A percentile compares a stretch with the other conserved stretches of the same genome.
phyloP scores from a whole-genome alignment of 2,329 filamentous ascomycete species.

The Parasarocladium wereldwijsianum region DNA sequence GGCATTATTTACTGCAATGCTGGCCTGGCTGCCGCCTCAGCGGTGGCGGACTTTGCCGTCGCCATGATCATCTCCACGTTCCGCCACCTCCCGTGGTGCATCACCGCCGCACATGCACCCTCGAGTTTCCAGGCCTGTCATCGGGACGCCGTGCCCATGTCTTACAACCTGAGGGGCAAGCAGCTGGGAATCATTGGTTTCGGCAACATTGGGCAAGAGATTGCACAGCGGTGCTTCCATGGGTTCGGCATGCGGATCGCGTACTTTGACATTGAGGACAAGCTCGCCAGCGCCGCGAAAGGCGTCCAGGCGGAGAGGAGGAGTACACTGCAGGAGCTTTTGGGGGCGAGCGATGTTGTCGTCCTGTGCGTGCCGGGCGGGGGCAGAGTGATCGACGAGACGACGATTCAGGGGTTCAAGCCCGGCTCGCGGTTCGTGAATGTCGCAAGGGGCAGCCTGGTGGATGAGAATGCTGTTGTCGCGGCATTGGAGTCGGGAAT shows the following conservation, averaged over 20 bases:
- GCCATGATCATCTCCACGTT: constrained; percentile 57
- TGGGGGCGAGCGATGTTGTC: constrained; percentile 40
- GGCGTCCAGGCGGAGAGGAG: constrained; percentile 31
- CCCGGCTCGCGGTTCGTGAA: constrained; percentile 47
- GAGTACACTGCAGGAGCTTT: constrained; percentile 32
- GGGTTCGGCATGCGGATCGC: constrained; percentile 54
- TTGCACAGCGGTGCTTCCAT: constrained; percentile 35
- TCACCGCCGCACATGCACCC: constrained; percentile 33
- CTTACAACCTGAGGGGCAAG: constrained; percentile 48
- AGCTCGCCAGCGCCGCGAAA: constrained; percentile 23
- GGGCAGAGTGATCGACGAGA: constrained; percentile 30
- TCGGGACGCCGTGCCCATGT: constrained; percentile 38
- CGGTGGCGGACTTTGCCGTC: constrained; percentile 57
- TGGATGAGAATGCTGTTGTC: constrained; percentile 50
- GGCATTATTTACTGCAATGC: constrained; percentile 61
- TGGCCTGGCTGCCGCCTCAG: constrained; percentile 54
- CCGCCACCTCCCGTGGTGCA: constrained; percentile 51
- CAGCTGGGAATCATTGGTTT: constrained; percentile 54
- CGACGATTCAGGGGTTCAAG: constrained; percentile 35
- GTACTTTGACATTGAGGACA: constrained; percentile 45
- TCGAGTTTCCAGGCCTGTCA: constrained; percentile 42
- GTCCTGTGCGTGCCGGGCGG: constrained; percentile 43
- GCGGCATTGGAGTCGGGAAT: constrained; percentile 38
- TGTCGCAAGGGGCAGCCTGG: constrained; percentile 47
- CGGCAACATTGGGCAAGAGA: constrained; percentile 47